Evolutionary conservation across 257 asterid genomes (phyloP), one percentile per base, ranked within the genome.

Genomic region (Lycium barbarum): DNA sequence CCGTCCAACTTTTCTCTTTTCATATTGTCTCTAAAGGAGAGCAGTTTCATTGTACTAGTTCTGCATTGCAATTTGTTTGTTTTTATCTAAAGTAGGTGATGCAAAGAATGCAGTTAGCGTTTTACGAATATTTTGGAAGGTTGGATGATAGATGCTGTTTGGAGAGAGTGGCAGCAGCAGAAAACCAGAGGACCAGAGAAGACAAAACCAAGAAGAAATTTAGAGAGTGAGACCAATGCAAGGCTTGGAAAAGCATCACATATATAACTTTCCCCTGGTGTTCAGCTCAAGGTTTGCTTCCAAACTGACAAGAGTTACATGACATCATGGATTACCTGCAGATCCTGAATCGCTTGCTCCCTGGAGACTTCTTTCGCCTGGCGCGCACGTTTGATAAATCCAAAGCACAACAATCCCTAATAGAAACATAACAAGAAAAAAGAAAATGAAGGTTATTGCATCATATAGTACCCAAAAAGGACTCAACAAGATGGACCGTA

Each of bases 351-450:
- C 35, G 99, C 97, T 90, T 96, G 98, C 84, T 93, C 98, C 88
- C 93, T 88, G 76, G 99, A 85, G 82, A 91, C 2, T 87, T 92
- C 94, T 88, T 90, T 89, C 85, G 86, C 94, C 91, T 88, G 93
- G 57, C 94, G 99, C 87, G 97, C 90, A 85, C 98, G 99, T 89
- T 95, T 95, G 86, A 95, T 84, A 87, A 87, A 66, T 59, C 99
- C 99, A 80, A 95, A 91, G 93, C 98, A 95, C 47, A 95, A 85
- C 45, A 96, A 7, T 81, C 98, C 99, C 99, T 95, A 79, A 35
- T 83, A 85, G 40, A 9, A 71, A 62, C 87, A 51, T 79, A 55
- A 12, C 47, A 14, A 53, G n/a, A 47, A 35, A 82, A 20, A 63
- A 43, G 15, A 74, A 51, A 76, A 61, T 22, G 15, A 51, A 76